A percentile compares a stretch with the other conserved stretches of the same genome.
phyloP scores from a whole-genome alignment of 176 grass and related monocot genomes.

The Avena atlantica region DNA sequence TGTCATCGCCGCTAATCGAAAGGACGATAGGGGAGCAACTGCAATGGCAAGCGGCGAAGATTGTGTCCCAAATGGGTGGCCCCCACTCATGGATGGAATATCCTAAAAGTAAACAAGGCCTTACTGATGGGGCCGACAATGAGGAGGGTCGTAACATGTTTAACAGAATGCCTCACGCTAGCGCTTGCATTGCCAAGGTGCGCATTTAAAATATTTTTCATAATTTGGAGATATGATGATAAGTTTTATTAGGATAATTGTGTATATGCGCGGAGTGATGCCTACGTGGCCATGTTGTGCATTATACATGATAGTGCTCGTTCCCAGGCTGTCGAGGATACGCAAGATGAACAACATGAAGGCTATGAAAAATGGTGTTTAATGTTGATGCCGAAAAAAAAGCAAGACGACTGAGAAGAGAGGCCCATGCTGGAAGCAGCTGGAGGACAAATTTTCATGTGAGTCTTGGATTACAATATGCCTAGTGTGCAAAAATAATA shows the following conservation, averaged over 20 bases:
- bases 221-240: too few species aligned
- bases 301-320: neutral
- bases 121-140: too few species aligned
- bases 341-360: neutral
- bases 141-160: neutral
- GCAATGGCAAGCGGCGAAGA: too few species aligned
- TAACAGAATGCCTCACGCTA: neutral
- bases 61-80: too few species aligned
- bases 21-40: too few species aligned
- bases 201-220: too few species aligned
- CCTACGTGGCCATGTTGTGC: neutral
- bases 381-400: neutral
- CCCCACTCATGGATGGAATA: too few species aligned
- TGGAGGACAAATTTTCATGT: neutral
- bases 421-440: neutral
- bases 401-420: neutral
- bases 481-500: too few species aligned
- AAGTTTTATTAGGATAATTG: neutral
- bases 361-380: neutral
- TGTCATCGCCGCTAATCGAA: too few species aligned
- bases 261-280: neutral
- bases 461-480: neutral
- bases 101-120: too few species aligned
- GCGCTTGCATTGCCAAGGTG: neutral
- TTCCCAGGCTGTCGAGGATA: neutral